Evolutionary conservation across 108 stramenopile genomes (phyloP).

Genomic region (Chaetoceros tenuissimus): DNA sequence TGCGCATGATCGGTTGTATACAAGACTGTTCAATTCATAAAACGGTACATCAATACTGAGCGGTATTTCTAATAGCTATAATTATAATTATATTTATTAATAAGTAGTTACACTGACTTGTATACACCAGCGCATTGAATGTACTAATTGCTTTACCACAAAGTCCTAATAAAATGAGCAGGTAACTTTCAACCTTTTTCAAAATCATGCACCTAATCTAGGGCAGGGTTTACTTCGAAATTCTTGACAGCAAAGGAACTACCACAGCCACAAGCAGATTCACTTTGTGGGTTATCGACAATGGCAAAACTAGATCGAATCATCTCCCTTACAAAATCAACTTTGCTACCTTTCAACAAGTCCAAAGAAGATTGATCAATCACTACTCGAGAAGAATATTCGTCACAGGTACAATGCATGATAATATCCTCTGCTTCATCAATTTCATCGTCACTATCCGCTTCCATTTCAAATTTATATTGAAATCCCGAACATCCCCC

Average conservation of each 20-base stretch:
- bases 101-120: too few relatives aligned
- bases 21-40: background rate
- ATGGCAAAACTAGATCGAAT: conserved; percentile 93
- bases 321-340: conserved; percentile 94
- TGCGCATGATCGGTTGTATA: background rate
- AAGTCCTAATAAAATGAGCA: too few relatives aligned
- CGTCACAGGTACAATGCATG: conserved; percentile 32
- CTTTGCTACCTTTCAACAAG: conserved; percentile 80
- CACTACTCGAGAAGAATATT: conserved; percentile 34
- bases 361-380: conserved; percentile 71
- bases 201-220: too few relatives aligned
- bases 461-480: conserved; percentile 69
- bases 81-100: too few relatives aligned
- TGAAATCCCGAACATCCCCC: conserved; percentile 86
- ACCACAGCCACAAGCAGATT: conserved; percentile 96
- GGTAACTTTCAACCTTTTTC: too few relatives aligned
- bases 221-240: conserved; percentile 80
- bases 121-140: too few relatives aligned
- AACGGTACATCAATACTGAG: background rate
- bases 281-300: conserved; percentile 90
- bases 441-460: conserved; percentile 9
- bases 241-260: conserved; percentile 95
- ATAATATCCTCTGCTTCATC: conserved; percentile 31
- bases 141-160: too few relatives aligned
- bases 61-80: too few relatives aligned